phyloP scores from a whole-genome alignment of 2,329 filamentous ascomycete species.

The Fusarium sp. region DNA sequence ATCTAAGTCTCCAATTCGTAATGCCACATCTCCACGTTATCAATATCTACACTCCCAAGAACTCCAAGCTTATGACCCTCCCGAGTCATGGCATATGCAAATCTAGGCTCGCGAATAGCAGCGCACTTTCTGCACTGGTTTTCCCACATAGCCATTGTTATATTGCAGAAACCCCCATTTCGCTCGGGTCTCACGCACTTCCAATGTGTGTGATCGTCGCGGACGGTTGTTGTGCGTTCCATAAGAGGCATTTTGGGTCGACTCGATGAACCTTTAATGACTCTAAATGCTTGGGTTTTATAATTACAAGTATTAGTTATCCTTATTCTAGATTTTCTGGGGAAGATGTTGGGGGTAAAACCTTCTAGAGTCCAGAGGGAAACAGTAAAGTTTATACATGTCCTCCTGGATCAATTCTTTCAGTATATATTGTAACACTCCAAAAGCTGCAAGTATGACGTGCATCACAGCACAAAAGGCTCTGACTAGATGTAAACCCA shows the following conservation, averaged over 20 bases:
- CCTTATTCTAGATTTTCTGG: rapidly evolving
- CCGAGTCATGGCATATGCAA: background rate
- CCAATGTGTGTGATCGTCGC: background rate
- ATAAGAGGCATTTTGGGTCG: background rate
- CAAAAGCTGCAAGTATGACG: rapidly evolving
- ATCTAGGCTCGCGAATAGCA: background rate
- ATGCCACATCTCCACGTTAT: background rate
- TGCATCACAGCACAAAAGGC: rapidly evolving
- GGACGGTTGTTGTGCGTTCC: background rate
- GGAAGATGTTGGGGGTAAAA: background rate
- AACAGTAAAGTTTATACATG: no score
- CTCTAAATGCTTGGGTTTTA: rapidly evolving
- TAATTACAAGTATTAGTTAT: rapidly evolving
- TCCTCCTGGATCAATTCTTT: background rate
- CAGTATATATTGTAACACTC: rapidly evolving
- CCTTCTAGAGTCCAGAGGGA: no score
- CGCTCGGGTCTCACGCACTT: background rate
- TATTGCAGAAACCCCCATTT: rapidly evolving
- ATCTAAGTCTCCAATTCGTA: background rate
- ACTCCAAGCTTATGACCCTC: background rate
- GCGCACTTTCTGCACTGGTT: background rate
- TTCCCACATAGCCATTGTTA: background rate
- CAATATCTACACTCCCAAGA: background rate
- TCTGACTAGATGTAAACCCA: rapidly evolving
- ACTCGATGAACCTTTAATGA: rapidly evolving